phyloP scores from a whole-genome alignment of 805 yeast genomes.

The Monosporozyma siamensis region DNA sequence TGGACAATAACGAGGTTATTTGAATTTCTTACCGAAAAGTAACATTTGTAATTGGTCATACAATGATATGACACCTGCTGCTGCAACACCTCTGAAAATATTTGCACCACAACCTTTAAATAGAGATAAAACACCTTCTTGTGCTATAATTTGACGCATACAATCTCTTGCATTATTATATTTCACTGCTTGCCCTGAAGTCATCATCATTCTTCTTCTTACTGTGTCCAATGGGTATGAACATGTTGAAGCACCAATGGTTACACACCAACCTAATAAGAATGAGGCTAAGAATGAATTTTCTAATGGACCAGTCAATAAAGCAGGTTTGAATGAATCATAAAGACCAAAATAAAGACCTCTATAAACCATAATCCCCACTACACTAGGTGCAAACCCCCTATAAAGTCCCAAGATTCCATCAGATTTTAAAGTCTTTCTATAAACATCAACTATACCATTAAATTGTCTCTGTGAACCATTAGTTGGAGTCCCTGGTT shows the following conservation, averaged over 20 bases:
- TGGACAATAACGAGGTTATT: no score
- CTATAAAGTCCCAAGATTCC: slow-evolving; percentile 98
- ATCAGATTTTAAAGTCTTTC: slow-evolving; percentile 88
- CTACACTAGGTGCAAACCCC: slow-evolving; percentile 98
- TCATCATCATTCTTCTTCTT: slow-evolving; percentile 99
- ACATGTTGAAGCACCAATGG: slow-evolving; percentile 97
- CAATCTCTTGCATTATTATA: slow-evolving; percentile 93
- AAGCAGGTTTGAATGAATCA: slow-evolving; percentile 93
- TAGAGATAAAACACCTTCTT: slow-evolving; percentile 87
- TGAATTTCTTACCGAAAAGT: slow-evolving; percentile 92
- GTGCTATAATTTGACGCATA: slow-evolving; percentile 83
- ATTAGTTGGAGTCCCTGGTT: slow-evolving; percentile 64
- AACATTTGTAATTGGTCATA: slow-evolving; percentile 95
- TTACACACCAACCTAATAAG: slow-evolving; percentile 95
- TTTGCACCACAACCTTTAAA: slow-evolving; percentile 99
- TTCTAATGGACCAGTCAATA: slow-evolving; percentile 88
- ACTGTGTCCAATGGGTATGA: slow-evolving; percentile 98
- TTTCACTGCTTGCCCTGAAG: slow-evolving; percentile 97
- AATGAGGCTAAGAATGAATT: slow-evolving; percentile 92
- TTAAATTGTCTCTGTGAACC: slow-evolving; percentile 76
- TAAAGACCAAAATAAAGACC: slow-evolving; percentile 97
- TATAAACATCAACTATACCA: slow-evolving; percentile 94
- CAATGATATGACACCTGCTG: slow-evolving; percentile 98
- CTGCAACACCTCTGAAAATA: slow-evolving; percentile 99
- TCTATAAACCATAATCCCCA: slow-evolving; percentile 97